Percentiles rank a stretch among this genome's conserved stretches.
Evolutionary conservation across 257 asterid genomes (phyloP).

Genomic region (Buddleja alternifolia): DNA sequence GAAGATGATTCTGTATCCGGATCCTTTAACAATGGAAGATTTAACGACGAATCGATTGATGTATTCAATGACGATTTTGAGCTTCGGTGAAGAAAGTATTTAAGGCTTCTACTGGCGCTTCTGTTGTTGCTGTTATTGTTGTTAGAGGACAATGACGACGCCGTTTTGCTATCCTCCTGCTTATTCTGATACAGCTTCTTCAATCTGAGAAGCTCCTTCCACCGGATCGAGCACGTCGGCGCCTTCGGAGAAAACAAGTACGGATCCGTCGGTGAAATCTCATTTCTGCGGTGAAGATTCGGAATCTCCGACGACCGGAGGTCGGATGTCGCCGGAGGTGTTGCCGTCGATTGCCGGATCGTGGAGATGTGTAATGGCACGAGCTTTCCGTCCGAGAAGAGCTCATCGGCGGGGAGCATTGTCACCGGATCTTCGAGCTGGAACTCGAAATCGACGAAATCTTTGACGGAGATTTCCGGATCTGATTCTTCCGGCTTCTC

Average conservation of each 20-base stretch:
- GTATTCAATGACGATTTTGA: slow-evolving; percentile 38
- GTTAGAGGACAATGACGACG: slow-evolving; percentile 7
- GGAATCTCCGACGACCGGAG: slow-evolving; percentile 16
- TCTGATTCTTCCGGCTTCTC: slow-evolving; percentile 27
- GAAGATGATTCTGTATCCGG: slow-evolving; percentile 43
- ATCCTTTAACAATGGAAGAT: slow-evolving; percentile 53
- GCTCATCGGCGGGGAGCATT: slow-evolving; percentile 56
- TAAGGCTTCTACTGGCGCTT: slow-evolving; percentile 32
- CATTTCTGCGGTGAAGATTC: slow-evolving; percentile 30
- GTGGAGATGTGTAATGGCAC: slow-evolving; percentile 37
- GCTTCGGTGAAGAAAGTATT: slow-evolving; percentile 43
- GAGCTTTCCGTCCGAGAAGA: slow-evolving; percentile 51
- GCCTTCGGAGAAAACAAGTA: slow-evolving; percentile 49
- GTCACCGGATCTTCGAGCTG: slow-evolving; percentile 40
- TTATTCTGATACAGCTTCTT: slow-evolving; percentile 33
- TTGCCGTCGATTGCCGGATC: slow-evolving; percentile 6
- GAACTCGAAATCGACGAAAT: slow-evolving; percentile 46
- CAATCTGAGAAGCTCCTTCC: slow-evolving; percentile 52
- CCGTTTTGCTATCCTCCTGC: slow-evolving; percentile 28
- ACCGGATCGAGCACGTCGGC: slow-evolving; percentile 47
- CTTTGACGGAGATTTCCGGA: slow-evolving; percentile 28
- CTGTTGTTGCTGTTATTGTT: neutral
- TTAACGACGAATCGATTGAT: slow-evolving; percentile 37
- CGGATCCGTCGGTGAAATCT: slow-evolving; percentile 34
- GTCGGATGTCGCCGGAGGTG: neutral